These are phyloP conservation scores for Leccinum subgranulosum DNA, from an alignment of 768 basidiomycete species.

Conservation along the genomic window DNA sequence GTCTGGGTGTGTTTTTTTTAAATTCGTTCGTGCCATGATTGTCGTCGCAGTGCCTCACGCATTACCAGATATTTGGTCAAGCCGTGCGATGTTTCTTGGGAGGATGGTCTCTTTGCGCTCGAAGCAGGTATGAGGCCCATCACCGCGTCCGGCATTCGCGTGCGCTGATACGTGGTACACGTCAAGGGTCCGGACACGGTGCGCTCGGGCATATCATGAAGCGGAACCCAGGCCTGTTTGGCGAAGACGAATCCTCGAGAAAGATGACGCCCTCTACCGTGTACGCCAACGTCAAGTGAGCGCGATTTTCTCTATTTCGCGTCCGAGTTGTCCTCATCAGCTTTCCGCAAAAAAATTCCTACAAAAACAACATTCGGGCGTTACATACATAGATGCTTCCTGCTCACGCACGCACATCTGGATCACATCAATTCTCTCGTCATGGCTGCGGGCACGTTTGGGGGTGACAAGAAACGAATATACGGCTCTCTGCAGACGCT, in stretches of 20 bases:
- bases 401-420: constrained; percentile 86
- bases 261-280: constrained; percentile 22
- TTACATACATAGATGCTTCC: constrained; percentile 62
- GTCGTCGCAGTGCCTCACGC: constrained; percentile 15
- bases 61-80: constrained; percentile 82
- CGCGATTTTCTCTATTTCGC: not conserved
- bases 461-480: constrained; percentile 59
- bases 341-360: not conserved
- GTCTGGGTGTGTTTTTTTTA: constrained; percentile 60
- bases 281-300: constrained; percentile 36
- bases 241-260: constrained; percentile 11
- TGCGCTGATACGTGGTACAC: not conserved
- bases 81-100: constrained; percentile 60
- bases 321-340: not conserved
- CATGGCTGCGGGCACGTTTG: constrained; percentile 75
- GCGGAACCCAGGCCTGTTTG: constrained; percentile 55
- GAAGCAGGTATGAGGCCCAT: constrained; percentile 67
- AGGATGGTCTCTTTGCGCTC: constrained; percentile 75
- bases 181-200: constrained; percentile 78
- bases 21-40: not conserved
- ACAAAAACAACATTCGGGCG: not conserved
- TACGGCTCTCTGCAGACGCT: constrained; percentile 60
- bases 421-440: constrained; percentile 87
- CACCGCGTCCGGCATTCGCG: not conserved
- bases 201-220: constrained; percentile 63